phyloP scores from a whole-genome alignment of 129 eudicot species.

The carrot (Daucus carota) region DH1_v3.0 NC_030383.2:48156001-48156500 shows the following conservation, averaged over 20 bases:
- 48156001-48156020: conserved; percentile 55
- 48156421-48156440: conserved; percentile 95
- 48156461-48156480: conserved; percentile 87
- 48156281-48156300: conserved; percentile 37
- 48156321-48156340: conserved; percentile 25
- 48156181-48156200: conserved; percentile 51
- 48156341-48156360: conserved; percentile 56
- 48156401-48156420: conserved; percentile 80
- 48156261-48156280: conserved; percentile 31
- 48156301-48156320: conserved; percentile 27
- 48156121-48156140: conserved; percentile 64
- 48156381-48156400: conserved; percentile 49
- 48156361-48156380: conserved; percentile 42
- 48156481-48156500: conserved; percentile 41
- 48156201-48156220: conserved; percentile 32
- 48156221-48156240: conserved; percentile 39
- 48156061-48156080: conserved; percentile 32
- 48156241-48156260: conserved; percentile 51
- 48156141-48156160: conserved; percentile 62
- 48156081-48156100: conserved; percentile 34
- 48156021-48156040: conserved; percentile 52
- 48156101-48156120: conserved; percentile 48
- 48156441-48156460: conserved; percentile 66
- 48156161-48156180: conserved; percentile 65
- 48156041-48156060: conserved; percentile 42